Base-by-base conservation (phyloP, 225 moss, liverwort and hornwort genomes). In the Thuidium tamariscinum region DNA sequence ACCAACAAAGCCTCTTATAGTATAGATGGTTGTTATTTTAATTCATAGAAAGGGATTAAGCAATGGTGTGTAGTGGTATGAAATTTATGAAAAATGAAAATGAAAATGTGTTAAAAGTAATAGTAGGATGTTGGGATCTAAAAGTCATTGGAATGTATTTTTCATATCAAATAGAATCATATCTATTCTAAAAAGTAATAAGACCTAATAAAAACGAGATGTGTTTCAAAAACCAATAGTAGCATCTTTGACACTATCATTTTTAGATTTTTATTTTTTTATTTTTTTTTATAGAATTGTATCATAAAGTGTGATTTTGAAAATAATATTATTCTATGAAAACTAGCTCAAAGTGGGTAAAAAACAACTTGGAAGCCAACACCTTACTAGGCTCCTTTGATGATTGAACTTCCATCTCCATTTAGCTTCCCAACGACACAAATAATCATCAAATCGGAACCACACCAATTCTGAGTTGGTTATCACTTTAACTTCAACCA, bases 251-350 rank as follows among this genome's bases (percentile, higher is more conserved):
- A 39, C 2, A 39, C 13, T 7, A 67, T 13, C 13, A 22, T 37
- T 39, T 0, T 0, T 14, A 2, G 1, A 37, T 7, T n/a, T n/a
- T n/a, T n/a, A n/a, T n/a, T n/a, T n/a, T 48, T 48, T 8, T 48
- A 8, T 48, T 48, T 48, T 48, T 48, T 48, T 48, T 48, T 48
- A 44, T 71, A 16, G 10, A 71, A 71, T 44, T 71, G 3, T 15
- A 44, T 44, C 16, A 6, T 5, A 6, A 44, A 2, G 15, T 15
- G 15, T 44, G 16, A 0, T 70, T 44, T 29, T 10, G 0, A 0
- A 16, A 42, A 19, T 29, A 32, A 0, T 27, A 42, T 26, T 27
- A 27, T 16, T 27, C 4, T 42, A 39, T 36, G 2, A 42, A 26
- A 9, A 42, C 26, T n/a, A n/a, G n/a, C n/a, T 44, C 44, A 44